Evolutionary conservation across 768 basidiomycete genomes (phyloP).

Genomic region (Podaxis sp.): DNA sequence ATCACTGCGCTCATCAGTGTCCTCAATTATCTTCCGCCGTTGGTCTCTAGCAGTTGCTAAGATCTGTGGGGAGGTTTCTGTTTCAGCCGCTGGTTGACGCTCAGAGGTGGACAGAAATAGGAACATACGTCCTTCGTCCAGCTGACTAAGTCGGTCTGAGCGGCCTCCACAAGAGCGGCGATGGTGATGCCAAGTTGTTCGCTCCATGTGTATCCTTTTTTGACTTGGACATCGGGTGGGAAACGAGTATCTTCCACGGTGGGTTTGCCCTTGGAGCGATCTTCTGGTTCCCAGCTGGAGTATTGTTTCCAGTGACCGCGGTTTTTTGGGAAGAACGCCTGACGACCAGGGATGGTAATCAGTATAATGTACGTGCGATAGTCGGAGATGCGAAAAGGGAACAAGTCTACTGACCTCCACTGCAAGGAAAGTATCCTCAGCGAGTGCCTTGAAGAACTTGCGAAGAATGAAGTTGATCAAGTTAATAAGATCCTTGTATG

Average conservation of each 20-base stretch:
- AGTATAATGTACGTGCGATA: constrained; percentile 8
- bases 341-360: constrained; percentile 3
- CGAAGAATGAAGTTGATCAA: constrained; percentile 85
- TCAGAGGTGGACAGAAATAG: neutral
- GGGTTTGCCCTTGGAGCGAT: constrained; percentile 30
- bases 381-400: constrained; percentile 8
- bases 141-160: constrained; percentile 58
- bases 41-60: constrained; percentile 54
- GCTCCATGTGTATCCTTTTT: constrained; percentile 85
- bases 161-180: constrained; percentile 64
- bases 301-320: constrained; percentile 82
- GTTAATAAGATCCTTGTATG: constrained; percentile 77
- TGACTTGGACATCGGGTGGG: constrained; percentile 71
- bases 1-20: constrained; percentile 43
- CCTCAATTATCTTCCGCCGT: constrained; percentile 57
- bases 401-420: constrained; percentile 62
- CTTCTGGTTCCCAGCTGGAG: constrained; percentile 70
- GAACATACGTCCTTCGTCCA: constrained; percentile 78
- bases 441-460: constrained; percentile 90
- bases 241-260: constrained; percentile 39
- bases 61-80: constrained; percentile 38
- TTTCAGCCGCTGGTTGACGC: neutral
- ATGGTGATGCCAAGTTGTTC: constrained; percentile 88
- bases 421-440: constrained; percentile 80
- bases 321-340: constrained; percentile 92